Evolutionary conservation across 805 yeast species (phyloP), one percentile per base, ranked within the genome.

Genomic region (Nakazawaea holstii): DNA sequence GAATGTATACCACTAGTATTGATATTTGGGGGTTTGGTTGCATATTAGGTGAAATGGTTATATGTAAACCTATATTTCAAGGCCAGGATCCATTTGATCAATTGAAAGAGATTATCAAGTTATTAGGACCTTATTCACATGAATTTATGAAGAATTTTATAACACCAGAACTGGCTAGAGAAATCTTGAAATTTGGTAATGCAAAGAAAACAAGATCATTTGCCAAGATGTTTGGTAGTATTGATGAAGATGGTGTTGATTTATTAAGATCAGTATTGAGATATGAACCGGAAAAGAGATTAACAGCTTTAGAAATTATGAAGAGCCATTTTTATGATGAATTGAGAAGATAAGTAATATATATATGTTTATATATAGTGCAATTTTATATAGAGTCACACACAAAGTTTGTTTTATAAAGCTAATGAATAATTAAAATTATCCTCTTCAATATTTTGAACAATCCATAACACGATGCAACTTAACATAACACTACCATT

Each of bases 1-100:
- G 91, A 50, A 76, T 83, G 35, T 94, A 94, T 64, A 80, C 95
- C 4, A 84, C 95, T 2, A 87, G 90, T 59, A 92, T 94, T 50
- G 99, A 94, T 65, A 85, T 91, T 58, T 94, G 99, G 99, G 96
- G 97, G 14, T 72, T 92, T 50, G 99, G 98, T 1, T 92, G 99
- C 70, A 96, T 94, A 32, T 69, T 94, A 51, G 97, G 97, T 11
- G 99, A 94, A 67, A 83, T 94, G 87, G 74, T 85, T 48, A 76
- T 90, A 52, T 97, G 97, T 13, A 83, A 80, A 61, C 96, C 98
- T 1, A 80, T 94, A n/a, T 94, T 94, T 70, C 96, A 91, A 66
- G 98, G 99, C 40, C 87, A 82, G 56, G 84, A 87, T 51, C 96
- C 96, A 44, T 77, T 84, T 60, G 75, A 88, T 53, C 99, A 94